phyloP scores from a whole-genome alignment of 495 filamentous ascomycete genomes.

The Pyrenopolyporus hunteri region DNA sequence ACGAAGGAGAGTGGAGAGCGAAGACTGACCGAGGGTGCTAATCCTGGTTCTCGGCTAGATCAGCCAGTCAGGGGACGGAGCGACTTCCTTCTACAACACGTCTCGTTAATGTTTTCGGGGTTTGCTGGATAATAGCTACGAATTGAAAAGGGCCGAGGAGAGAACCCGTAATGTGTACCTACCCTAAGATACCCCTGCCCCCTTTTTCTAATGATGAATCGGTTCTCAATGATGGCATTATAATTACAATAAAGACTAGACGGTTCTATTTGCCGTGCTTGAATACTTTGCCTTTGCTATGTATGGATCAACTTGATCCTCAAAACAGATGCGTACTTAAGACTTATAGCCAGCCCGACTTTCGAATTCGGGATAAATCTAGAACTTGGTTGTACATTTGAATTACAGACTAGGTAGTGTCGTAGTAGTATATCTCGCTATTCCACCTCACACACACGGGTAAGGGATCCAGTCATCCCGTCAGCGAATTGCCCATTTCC shows the following conservation, averaged over 20 bases:
- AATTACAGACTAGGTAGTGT: constrained; percentile 19
- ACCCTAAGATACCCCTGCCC: constrained; percentile 31
- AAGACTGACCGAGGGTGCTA: background rate
- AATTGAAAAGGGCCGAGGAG: constrained; percentile 7
- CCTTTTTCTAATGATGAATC: constrained; percentile 12
- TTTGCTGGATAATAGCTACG: background rate
- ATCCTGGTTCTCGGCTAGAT: too few species aligned
- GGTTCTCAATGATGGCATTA: constrained; percentile 14
- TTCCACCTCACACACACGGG: background rate
- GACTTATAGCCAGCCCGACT: constrained; percentile 1
- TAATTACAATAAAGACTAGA: constrained; percentile 20
- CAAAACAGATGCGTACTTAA: too few species aligned
- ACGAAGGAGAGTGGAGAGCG: background rate
- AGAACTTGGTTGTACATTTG: constrained; percentile 12
- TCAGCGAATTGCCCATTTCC: too few species aligned
- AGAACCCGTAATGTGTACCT: constrained; percentile 21
- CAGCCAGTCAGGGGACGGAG: too few species aligned
- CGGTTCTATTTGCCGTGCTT: too few species aligned
- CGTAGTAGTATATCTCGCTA: constrained; percentile 6
- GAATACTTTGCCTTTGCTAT: too few species aligned
- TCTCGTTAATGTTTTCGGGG: background rate
- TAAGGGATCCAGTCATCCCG: background rate
- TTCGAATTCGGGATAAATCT: background rate
- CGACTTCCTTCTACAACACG: too few species aligned
- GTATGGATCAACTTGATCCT: too few species aligned